Evolutionary conservation across 768 basidiomycete species (phyloP), one percentile per base, ranked within the genome.

Genomic region (Xerocomellus amylosporus): DNA sequence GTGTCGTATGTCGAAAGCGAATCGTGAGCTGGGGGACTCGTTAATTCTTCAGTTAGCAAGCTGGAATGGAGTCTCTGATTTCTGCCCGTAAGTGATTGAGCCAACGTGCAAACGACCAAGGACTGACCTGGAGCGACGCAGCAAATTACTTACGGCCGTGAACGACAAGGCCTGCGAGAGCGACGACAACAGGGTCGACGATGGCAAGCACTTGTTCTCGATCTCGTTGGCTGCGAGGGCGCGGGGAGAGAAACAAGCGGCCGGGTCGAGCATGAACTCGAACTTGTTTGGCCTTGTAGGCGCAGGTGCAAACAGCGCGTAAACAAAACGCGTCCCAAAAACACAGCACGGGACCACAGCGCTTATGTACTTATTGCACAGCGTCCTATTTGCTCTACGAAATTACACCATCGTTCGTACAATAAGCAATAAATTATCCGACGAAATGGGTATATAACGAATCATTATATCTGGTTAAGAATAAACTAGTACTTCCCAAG

Each of bases 241-340:
- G 58, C 58, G 40, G 46, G 24, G 48, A 62, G 49, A 62, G 59
- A 61, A 60, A 66, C 58, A 47, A n/a, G 38, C 15, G 44, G 9
- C 50, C 45, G 41, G 28, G 6, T 31, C 42, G 37, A 19, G 31
- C 19, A 56, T 20, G 57, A 72, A 72, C 20, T 72, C 55, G 71
- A 70, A 70, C 69, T 64, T 70, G 57, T 70, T 70, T 70, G 70
- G 51, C 39, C 46, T 54, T 71, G 71, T 72, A 58, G 68, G 59
- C 9, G 28, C 19, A 30, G 1, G 8, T 3, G 22, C 46, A 70
- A 70, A 70, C 40, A 72, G 65, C 69, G 48, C 69, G 71, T 65
- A 69, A 70, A 72, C 39, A 72, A 59, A 49, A 51, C 60, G 20
- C 58, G 59, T 44, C 60, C 34, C 14, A 49, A 58, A 61, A 64